phyloP scores from a whole-genome alignment of 805 yeast genomes.

The Pichia pseudocactophila region DNA sequence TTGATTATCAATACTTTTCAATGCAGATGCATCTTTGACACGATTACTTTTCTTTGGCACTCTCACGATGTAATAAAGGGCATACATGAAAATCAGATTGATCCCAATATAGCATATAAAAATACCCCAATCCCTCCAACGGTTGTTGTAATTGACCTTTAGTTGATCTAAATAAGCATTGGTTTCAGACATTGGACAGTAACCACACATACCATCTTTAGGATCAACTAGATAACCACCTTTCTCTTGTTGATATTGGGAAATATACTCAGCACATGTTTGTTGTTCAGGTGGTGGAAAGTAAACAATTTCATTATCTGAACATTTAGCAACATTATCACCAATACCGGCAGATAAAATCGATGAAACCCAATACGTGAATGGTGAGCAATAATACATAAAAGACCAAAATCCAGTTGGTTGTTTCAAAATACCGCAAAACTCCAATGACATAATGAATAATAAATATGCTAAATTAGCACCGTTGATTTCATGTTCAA shows the following conservation, averaged over 20 bases:
- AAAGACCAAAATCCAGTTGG: slow-evolving; percentile 67
- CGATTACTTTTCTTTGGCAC: slow-evolving; percentile 52
- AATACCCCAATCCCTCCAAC: slow-evolving; percentile 55
- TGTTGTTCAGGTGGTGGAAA: slow-evolving; percentile 45
- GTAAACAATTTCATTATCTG: slow-evolving; percentile 36
- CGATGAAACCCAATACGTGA: slow-evolving; percentile 55
- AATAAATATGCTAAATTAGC: slow-evolving; percentile 50
- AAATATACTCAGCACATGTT: slow-evolving; percentile 45
- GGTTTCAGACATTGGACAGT: slow-evolving; percentile 49
- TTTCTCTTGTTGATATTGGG: no score
- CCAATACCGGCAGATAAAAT: slow-evolving; percentile 49
- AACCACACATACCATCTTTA: slow-evolving; percentile 46
- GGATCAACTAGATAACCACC: slow-evolving; percentile 41
- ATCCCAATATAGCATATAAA: slow-evolving; percentile 38
- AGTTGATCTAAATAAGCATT: slow-evolving; percentile 45
- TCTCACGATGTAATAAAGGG: slow-evolving; percentile 48
- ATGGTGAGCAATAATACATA: slow-evolving; percentile 68
- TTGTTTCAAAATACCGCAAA: slow-evolving; percentile 70
- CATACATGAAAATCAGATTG: slow-evolving; percentile 26
- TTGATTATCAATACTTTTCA: slow-evolving; percentile 3
- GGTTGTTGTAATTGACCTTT: slow-evolving; percentile 35
- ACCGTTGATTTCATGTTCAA: slow-evolving; percentile 52
- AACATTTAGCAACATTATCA: slow-evolving; percentile 38
- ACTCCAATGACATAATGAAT: slow-evolving; percentile 54
- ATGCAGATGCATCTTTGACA: slow-evolving; percentile 16